These are phyloP conservation scores for Rhizomucor miehei DNA, from an alignment of 371 early-diverging fungal species.

Conservation along the genomic window DNA sequence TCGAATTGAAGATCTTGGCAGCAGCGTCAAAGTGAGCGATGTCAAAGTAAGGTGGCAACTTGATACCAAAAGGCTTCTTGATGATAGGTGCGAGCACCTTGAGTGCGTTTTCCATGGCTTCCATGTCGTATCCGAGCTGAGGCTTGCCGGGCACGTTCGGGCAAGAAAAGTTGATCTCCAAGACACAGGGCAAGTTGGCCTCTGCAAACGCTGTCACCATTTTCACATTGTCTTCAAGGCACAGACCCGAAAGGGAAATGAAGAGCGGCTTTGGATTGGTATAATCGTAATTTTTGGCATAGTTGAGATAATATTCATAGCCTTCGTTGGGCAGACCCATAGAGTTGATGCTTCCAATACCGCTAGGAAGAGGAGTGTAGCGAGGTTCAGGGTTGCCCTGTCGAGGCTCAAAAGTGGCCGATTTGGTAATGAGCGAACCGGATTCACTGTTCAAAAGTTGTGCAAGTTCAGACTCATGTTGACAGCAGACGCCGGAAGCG, in stretches of 20 bases:
- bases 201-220: conserved; percentile 42
- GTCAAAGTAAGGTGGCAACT: conserved; percentile 52
- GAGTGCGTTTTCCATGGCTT: conserved; percentile 45
- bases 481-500: conserved; percentile 50
- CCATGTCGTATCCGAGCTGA: conserved; percentile 47
- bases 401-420: conserved; percentile 39
- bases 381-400: conserved; percentile 50
- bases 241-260: conserved; percentile 45
- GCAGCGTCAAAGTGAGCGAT: conserved; percentile 49
- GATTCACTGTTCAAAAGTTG: conserved; percentile 39
- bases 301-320: conserved; percentile 43
- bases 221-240: conserved; percentile 41
- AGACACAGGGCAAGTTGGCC: conserved; percentile 36
- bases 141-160: conserved; percentile 54
- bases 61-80: conserved; percentile 51
- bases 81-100: conserved; percentile 41
- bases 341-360: conserved; percentile 46
- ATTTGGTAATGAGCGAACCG: conserved; percentile 49
- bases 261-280: conserved; percentile 42
- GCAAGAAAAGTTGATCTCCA: conserved; percentile 52
- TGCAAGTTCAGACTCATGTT: conserved; percentile 36
- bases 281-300: conserved; percentile 41
- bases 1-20: conserved; percentile 39
- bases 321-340: conserved; percentile 53
- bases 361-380: conserved; percentile 30